Evolutionary conservation across 192 early-diverging fungal species (phyloP), one percentile per base, ranked within the genome.

Genomic region (Dimargaris xerosporica): DNA sequence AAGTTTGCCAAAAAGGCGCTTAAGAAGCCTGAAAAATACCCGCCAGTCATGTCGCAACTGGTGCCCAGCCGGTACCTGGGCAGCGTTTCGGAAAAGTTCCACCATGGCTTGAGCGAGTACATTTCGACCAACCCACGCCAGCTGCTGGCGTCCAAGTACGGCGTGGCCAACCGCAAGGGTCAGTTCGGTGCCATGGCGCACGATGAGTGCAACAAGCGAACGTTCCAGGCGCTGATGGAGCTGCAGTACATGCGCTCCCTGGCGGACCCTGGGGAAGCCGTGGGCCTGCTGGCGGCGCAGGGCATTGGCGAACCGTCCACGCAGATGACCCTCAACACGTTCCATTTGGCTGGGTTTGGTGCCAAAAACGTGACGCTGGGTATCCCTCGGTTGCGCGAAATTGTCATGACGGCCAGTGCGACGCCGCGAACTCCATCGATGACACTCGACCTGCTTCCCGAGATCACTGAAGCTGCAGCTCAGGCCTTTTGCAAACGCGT

Each of bases 291-390:
- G 59, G 97, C 97, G 21, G 94, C 95, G 19, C 94, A 99, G 72
- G 85, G 85, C 68, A 87, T 99, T 62, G 97, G 97, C 51, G 97
- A 99, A 77, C 97, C 97, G 47, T 96, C 94, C 47, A 99, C 97
- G 17, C 97, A 99, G 70, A 99, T 99, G 97, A 99, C 97, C 44
- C 80, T 99, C 41, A 99, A 99, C 78, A 99, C 97, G 58, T 99
- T 99, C 89, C 97, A 99, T 79, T 90, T 96, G 76, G 91, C 91
- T 47, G 91, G 91, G 39, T 91, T 87, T 63, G 94, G 93, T 73
- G 93, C 92, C 64, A 93, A 91, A 70, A 99, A 99, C 82, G 97
- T 99, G 28, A 99, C 97, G 3, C 82, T 99, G 44, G 97, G 97
- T 84, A 98, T 99, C 63, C 97, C 97, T 44, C 94, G 97, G 82